Evolutionary conservation across 768 basidiomycete genomes (phyloP), one percentile per base, ranked within the genome.

Genomic region (Galerina marginata): DNA sequence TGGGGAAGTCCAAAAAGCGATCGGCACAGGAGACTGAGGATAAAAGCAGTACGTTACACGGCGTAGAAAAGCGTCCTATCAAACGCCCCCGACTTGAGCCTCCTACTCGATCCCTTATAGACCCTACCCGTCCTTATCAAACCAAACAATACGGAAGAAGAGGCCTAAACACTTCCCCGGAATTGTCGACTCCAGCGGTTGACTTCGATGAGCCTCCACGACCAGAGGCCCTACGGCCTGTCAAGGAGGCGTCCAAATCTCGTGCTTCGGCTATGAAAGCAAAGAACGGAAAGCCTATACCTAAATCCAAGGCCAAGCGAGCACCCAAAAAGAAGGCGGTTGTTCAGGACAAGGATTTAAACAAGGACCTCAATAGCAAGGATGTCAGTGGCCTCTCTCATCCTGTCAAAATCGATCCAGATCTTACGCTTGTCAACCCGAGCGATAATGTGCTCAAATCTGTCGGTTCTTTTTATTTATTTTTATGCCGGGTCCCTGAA

Each of bases 181-280:
- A 51, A 3, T 11, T 20, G 3, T 46, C 53, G 9, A 23, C 20
- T 3, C 33, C 39, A 25, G 15, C 23, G 26, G 40, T 62, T 9
- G 47, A 65, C 49, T 65, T 67, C 20, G 64, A 67, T 49, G 63
- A 60, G 53, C 38, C 63, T 29, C 64, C 64, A 29, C 38, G 9
- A n/a, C 23, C 44, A 15, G 44, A 47, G 36, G 15, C 36, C 29
- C 14, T 14, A 3, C 46, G 20, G 46, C 44, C 37, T 15, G 29
- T 33, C 11, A 29, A 38, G 11, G 52, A 42, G 23, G 16, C 52
- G 11, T 47, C 56, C 14, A 60, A 46, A 44, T 33, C 53, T 51
- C 69, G 67, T 16, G 63, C 69, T 14, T 64, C 66, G 3, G 68
- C 65, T 0, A 77, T 70, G 73, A 77, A 72, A 65, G 66, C 64